Evolutionary conservation across 371 early-diverging fungal genomes (phyloP).

Genomic region (Dichotomocladium elegans): DNA sequence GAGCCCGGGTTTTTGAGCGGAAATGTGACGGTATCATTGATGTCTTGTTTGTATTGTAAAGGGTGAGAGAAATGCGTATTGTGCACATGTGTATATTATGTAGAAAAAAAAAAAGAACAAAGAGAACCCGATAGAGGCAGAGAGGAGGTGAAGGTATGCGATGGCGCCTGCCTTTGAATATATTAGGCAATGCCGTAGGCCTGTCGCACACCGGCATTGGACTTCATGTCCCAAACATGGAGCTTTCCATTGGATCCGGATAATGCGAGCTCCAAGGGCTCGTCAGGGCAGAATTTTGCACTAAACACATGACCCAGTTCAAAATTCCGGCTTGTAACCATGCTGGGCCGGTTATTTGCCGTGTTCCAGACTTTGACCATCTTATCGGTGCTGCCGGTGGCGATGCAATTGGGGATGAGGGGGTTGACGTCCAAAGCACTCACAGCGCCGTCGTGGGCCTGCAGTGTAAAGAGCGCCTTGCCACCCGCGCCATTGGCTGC

Average conservation of each 20-base stretch:
- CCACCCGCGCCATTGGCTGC: constrained; percentile 27
- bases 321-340: constrained; percentile 79
- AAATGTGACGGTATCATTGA: too few relatives aligned
- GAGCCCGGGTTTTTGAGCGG: too few relatives aligned
- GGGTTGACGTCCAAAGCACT: constrained; percentile 85
- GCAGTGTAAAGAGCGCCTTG: constrained; percentile 78
- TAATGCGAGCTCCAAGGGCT: constrained; percentile 78
- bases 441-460: constrained; percentile 90
- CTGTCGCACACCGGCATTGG: constrained; percentile 77
- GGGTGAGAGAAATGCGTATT: too few relatives aligned
- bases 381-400: constrained; percentile 92
- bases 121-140: too few relatives aligned
- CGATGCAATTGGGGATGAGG: constrained; percentile 68
- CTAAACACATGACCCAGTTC: constrained; percentile 87
- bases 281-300: constrained; percentile 82
- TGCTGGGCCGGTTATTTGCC: constrained; percentile 64
- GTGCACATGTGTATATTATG: too few relatives aligned
- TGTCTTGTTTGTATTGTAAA: too few relatives aligned
- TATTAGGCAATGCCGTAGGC: constrained; percentile 55
- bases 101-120: too few relatives aligned
- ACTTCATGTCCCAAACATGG: constrained; percentile 87
- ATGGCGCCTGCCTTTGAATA: too few relatives aligned
- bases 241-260: constrained; percentile 87
- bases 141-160: too few relatives aligned
- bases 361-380: constrained; percentile 91